phyloP scores from a whole-genome alignment of 805 yeast species.

The Starmerella geochares region DNA sequence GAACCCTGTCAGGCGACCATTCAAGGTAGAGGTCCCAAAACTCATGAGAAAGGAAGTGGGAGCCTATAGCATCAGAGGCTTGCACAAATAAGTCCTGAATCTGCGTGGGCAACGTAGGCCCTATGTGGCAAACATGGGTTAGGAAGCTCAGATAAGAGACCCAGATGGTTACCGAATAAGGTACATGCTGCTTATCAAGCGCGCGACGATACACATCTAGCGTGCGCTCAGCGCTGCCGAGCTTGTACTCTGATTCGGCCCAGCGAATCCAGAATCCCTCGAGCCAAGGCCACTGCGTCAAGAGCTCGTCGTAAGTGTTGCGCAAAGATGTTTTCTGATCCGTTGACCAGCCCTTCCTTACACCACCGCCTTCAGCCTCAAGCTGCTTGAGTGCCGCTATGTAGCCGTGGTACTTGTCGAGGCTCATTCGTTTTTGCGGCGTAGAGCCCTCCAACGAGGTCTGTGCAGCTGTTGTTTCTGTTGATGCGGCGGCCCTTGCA shows the following conservation, averaged over 20 bases:
- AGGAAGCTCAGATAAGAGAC: slow-evolving; percentile 32
- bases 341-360: not conserved
- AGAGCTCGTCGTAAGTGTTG: slow-evolving; percentile 6
- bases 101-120: slow-evolving; percentile 8
- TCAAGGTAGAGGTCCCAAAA: slow-evolving; percentile 74
- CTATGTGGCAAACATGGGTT: slow-evolving; percentile 23
- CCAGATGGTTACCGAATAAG: slow-evolving; percentile 34
- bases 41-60: slow-evolving; percentile 64
- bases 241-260: slow-evolving; percentile 33
- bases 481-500: not conserved
- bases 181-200: slow-evolving; percentile 25
- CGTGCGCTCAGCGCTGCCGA: slow-evolving; percentile 30
- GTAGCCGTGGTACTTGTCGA: not conserved
- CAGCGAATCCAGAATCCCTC: slow-evolving; percentile 37
- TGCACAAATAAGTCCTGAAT: slow-evolving; percentile 34
- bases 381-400: not conserved
- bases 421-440: not conserved
- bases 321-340: not conserved
- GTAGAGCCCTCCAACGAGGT: too few species aligned
- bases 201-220: slow-evolving; percentile 31
- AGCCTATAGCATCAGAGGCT: slow-evolving; percentile 48
- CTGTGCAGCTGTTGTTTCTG: too few species aligned
- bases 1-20: slow-evolving; percentile 40
- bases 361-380: slow-evolving; percentile 3
- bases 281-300: slow-evolving; percentile 32